A percentile compares a stretch with the other conserved stretches of the same genome.
phyloP scores from a whole-genome alignment of 257 asterid genomes.

The Fraxinus quadrangulata region DNA sequence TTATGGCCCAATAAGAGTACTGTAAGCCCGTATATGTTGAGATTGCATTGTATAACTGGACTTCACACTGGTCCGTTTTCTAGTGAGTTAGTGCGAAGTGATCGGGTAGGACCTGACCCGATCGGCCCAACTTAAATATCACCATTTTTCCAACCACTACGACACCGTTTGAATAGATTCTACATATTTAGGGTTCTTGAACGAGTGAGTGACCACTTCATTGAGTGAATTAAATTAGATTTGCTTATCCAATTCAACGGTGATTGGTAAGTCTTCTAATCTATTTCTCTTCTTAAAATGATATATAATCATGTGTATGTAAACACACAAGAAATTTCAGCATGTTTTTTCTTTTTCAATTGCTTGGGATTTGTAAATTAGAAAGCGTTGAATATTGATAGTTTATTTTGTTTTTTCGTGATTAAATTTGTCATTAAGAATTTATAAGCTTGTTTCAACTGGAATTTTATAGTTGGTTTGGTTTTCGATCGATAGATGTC shows the following conservation, averaged over 20 bases:
- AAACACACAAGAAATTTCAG: no score
- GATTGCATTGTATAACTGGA: not conserved
- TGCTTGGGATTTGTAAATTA: not conserved
- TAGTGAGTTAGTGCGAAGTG: no score
- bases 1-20: no score
- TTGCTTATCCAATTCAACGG: not conserved
- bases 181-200: not conserved
- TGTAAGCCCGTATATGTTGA: not conserved
- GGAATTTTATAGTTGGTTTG: not conserved
- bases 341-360: not conserved
- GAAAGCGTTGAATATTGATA: not conserved
- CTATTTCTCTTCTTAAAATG: not conserved
- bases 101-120: not conserved
- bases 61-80: not conserved
- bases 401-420: not conserved
- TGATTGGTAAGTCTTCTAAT: not conserved
- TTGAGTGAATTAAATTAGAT: not conserved
- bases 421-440: not conserved
- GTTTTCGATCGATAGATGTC: not conserved
- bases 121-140: not conserved
- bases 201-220: not conserved
- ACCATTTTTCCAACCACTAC: not conserved
- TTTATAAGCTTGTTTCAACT: not conserved
- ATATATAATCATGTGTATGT: no score
- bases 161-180: not conserved